Percentiles rank a stretch among this genome's conserved stretches.
Conservation (phyloP, 345 rosid species). For the Firmiana major region DNA sequence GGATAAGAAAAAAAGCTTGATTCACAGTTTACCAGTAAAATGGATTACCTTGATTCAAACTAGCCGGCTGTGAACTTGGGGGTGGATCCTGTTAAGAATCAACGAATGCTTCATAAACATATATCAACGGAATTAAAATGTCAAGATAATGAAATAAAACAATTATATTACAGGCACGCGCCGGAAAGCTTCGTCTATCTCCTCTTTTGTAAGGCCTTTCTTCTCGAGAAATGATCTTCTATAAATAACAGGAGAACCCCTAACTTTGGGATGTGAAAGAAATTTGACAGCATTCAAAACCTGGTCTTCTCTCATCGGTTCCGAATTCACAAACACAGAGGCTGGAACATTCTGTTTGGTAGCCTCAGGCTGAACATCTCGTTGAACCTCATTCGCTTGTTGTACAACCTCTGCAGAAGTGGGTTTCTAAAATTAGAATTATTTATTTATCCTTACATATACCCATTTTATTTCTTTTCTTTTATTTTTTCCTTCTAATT, state of each 20-base stretch:
- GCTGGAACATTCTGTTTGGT: slow-evolving; percentile 35
- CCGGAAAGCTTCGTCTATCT: slow-evolving; percentile 92
- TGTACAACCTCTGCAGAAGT: slow-evolving; percentile 40
- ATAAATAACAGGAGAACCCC: slow-evolving; percentile 85
- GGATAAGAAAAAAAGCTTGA: background rate
- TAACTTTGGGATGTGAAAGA: slow-evolving; percentile 92
- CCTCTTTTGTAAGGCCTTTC: slow-evolving; percentile 96
- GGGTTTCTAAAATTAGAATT: slow-evolving; percentile 4
- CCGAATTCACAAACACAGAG: slow-evolving; percentile 83
- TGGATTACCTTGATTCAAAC: slow-evolving; percentile 50
- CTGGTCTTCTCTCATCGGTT: slow-evolving; percentile 91
- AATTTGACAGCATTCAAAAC: slow-evolving; percentile 92
- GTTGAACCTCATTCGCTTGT: slow-evolving; percentile 39
- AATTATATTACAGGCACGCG: slow-evolving; percentile 79
- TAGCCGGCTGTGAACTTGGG: slow-evolving; percentile 62
- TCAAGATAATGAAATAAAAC: background rate
- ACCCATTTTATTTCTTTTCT: background rate
- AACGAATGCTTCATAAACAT: background rate
- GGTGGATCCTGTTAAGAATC: slow-evolving; percentile 59
- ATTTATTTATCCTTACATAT: too few species aligned
- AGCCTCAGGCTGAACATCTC: slow-evolving; percentile 40
- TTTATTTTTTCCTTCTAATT: background rate
- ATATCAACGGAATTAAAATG: background rate
- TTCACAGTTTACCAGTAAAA: slow-evolving; percentile 9
- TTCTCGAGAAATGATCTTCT: slow-evolving; percentile 92